These are phyloP conservation scores for Podaxis rugospora DNA, from an alignment of 768 basidiomycete genomes.

Conservation along the genomic window DNA sequence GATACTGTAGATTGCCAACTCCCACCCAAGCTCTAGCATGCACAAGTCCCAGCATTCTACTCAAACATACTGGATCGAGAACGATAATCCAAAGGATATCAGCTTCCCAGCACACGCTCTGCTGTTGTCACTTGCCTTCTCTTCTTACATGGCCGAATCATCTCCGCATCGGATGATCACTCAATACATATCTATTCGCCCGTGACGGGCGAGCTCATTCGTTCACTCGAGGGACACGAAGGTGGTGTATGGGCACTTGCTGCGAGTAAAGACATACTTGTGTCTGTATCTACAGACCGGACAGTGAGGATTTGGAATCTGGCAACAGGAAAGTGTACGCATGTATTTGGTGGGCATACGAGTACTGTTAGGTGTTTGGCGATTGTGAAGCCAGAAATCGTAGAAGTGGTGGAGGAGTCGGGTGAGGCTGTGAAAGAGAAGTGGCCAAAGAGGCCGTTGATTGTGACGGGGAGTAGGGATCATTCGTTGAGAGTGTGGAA, in stretches of 20 bases:
- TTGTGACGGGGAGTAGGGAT: slow-evolving; percentile 74
- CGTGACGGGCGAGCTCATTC: slow-evolving; percentile 69
- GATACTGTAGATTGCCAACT: too few relatives aligned
- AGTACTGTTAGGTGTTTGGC: slow-evolving; percentile 94
- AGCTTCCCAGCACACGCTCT: slow-evolving; percentile 83
- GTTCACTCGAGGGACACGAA: slow-evolving; percentile 82
- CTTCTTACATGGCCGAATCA: slow-evolving; percentile 91
- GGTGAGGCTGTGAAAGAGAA: slow-evolving; percentile 64
- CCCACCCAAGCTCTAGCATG: too few relatives aligned
- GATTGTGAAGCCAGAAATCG: slow-evolving; percentile 90
- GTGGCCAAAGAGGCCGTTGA: slow-evolving; percentile 61
- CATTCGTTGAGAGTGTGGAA: slow-evolving; percentile 61
- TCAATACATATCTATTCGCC: slow-evolving; percentile 94
- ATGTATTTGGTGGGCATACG: slow-evolving; percentile 94
- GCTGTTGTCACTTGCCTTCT: slow-evolving; percentile 95
- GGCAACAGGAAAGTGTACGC: slow-evolving; percentile 73
- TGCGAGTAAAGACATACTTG: slow-evolving; percentile 82
- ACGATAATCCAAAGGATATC: slow-evolving; percentile 66
- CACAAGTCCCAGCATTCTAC: slow-evolving; percentile 70
- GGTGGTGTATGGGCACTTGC: slow-evolving; percentile 97
- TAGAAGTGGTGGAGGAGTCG: slow-evolving; percentile 65
- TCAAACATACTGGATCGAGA: slow-evolving; percentile 76
- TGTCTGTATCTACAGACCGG: slow-evolving; percentile 90
- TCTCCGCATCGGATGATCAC: slow-evolving; percentile 96
- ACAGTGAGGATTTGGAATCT: slow-evolving; percentile 93